These are phyloP conservation scores for Trichoderma virens DNA, from an alignment of 495 filamentous ascomycete genomes.

Conservation along the genomic window DNA sequence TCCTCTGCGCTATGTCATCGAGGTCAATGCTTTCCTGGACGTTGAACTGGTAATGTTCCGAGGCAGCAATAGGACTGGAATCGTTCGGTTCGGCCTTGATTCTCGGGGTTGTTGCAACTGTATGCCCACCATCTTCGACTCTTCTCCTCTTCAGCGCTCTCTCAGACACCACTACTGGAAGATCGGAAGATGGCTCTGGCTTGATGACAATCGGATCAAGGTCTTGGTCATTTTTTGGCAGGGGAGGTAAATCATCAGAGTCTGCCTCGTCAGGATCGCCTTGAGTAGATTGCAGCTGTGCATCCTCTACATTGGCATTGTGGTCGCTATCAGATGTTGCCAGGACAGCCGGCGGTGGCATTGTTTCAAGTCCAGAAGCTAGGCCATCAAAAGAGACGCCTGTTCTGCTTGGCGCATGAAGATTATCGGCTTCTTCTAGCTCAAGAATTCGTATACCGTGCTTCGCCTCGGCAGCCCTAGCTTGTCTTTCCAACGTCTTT, in stretches of 20 bases:
- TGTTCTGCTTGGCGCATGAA: neutral
- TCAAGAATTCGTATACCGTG: constrained; percentile 15
- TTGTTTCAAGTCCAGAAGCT: neutral
- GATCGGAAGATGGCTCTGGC: constrained; percentile 37
- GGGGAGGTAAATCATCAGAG: constrained; percentile 21
- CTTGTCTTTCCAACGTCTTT: neutral
- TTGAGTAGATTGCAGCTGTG: constrained; percentile 6
- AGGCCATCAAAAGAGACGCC: neutral
- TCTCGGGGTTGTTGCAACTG: constrained; percentile 7
- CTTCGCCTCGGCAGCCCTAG: constrained; percentile 3
- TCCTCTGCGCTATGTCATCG: constrained; percentile 55
- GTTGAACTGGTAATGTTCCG: constrained; percentile 24
- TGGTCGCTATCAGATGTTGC: neutral
- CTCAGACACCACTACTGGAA: constrained; percentile 35
- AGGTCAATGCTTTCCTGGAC: constrained; percentile 60
- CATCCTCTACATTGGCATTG: neutral
- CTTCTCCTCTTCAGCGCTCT: constrained; percentile 37
- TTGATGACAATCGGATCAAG: constrained; percentile 23
- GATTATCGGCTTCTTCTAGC: neutral
- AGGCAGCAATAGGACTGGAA: neutral
- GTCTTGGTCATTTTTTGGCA: constrained; percentile 13
- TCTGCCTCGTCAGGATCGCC: constrained; percentile 1
- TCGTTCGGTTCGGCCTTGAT: constrained; percentile 24
- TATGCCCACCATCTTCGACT: constrained; percentile 13
- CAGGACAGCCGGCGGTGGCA: neutral